Percentiles rank a stretch among this genome's conserved stretches.
phyloP scores from a whole-genome alignment of 192 early-diverging fungal genomes.

The Coemansia sp. region DNA sequence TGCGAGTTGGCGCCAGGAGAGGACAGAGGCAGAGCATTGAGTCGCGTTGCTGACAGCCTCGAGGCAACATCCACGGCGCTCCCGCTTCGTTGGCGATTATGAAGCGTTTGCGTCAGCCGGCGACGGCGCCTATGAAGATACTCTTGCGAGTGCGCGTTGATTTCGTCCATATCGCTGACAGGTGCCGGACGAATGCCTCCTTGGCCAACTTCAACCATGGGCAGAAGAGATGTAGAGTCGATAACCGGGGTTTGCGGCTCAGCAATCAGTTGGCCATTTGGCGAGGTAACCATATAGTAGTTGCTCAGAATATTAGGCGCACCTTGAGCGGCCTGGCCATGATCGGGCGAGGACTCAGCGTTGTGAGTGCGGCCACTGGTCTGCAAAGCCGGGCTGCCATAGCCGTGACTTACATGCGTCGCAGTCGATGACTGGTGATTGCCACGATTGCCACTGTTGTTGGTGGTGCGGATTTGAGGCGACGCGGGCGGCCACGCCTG shows the following conservation, averaged over 20 bases:
- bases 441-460: not conserved
- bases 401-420: not conserved
- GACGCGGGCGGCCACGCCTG: slow-evolving; percentile 27
- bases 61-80: slow-evolving; percentile 39
- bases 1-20: slow-evolving; percentile 33
- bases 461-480: slow-evolving; percentile 4
- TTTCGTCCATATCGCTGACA: slow-evolving; percentile 45
- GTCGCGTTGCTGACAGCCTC: slow-evolving; percentile 32
- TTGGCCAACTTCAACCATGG: slow-evolving; percentile 47
- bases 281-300: slow-evolving; percentile 42
- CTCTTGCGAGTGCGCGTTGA: slow-evolving; percentile 52
- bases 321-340: not conserved
- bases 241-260: slow-evolving; percentile 21
- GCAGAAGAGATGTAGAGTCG: slow-evolving; percentile 38
- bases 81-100: slow-evolving; percentile 54
- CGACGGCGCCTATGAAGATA: slow-evolving; percentile 51
- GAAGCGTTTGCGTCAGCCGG: slow-evolving; percentile 50
- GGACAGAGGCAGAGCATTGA: slow-evolving; percentile 26
- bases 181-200: slow-evolving; percentile 13
- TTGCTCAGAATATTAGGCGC: slow-evolving; percentile 24
- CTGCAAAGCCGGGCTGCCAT: not conserved
- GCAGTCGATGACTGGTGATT: not conserved
- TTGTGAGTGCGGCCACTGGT: not conserved
- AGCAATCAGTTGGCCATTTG: slow-evolving; percentile 15
- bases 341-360: not conserved